These are phyloP conservation scores for Penicillium sp. DNA, from an alignment of 2,329 filamentous ascomycete species.

Conservation along the genomic window DNA sequence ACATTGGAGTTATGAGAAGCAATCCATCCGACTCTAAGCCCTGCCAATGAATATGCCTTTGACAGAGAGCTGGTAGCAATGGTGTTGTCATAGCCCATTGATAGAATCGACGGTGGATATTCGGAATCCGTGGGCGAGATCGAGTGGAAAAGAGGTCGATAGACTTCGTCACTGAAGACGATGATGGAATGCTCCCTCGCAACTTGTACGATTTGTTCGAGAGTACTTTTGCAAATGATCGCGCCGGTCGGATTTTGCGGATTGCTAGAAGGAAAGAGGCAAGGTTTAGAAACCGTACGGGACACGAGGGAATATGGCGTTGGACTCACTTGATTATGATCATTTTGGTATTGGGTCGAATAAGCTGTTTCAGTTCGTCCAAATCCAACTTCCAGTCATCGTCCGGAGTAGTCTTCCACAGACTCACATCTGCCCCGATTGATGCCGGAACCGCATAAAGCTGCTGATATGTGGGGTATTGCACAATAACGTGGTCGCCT, in stretches of 20 bases:
- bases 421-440: slow-evolving; percentile 72
- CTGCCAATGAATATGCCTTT: slow-evolving; percentile 81
- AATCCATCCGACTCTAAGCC: slow-evolving; percentile 81
- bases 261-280: slow-evolving; percentile 53
- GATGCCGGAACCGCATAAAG: slow-evolving; percentile 74
- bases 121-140: slow-evolving; percentile 55
- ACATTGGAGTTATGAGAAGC: slow-evolving; percentile 65
- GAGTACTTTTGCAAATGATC: slow-evolving; percentile 61
- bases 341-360: slow-evolving; percentile 55
- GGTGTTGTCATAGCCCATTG: slow-evolving; percentile 69
- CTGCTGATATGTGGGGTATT: slow-evolving; percentile 85
- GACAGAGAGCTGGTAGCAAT: slow-evolving; percentile 79
- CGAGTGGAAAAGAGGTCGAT: slow-evolving; percentile 77
- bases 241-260: slow-evolving; percentile 71
- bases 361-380: slow-evolving; percentile 63
- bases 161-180: slow-evolving; percentile 78
- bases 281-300: background rate
- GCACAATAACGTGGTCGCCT: slow-evolving; percentile 81
- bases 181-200: slow-evolving; percentile 64
- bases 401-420: slow-evolving; percentile 70
- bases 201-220: slow-evolving; percentile 64
- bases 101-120: slow-evolving; percentile 67
- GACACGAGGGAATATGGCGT: background rate
- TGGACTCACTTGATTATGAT: slow-evolving; percentile 59
- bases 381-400: slow-evolving; percentile 69